These are phyloP conservation scores for Harrya chromipes DNA, from an alignment of 768 basidiomycete genomes.

Conservation along the genomic window DNA sequence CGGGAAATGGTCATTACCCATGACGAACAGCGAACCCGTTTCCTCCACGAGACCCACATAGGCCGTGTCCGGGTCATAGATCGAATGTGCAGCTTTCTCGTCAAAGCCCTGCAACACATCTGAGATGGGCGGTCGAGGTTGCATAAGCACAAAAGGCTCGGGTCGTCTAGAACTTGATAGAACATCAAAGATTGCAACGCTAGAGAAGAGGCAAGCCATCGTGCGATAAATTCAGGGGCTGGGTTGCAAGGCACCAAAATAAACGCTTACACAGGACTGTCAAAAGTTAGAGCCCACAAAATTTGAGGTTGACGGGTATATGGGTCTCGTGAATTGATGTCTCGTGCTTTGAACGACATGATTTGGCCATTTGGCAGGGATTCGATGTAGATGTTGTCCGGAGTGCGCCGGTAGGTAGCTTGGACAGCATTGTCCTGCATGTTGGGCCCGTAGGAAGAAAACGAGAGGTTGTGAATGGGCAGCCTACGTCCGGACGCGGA, in stretches of 20 bases:
- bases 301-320: slow-evolving; percentile 36
- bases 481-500: slow-evolving; percentile 34
- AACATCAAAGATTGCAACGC: slow-evolving; percentile 84
- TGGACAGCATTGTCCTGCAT: slow-evolving; percentile 78
- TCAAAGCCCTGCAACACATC: slow-evolving; percentile 61
- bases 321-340: slow-evolving; percentile 24
- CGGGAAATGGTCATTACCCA: slow-evolving; percentile 80
- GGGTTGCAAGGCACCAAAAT: background rate
- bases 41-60: slow-evolving; percentile 80
- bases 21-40: slow-evolving; percentile 74
- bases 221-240: slow-evolving; percentile 5
- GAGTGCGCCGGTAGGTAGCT: slow-evolving; percentile 67
- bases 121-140: slow-evolving; percentile 74
- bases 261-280: slow-evolving; percentile 61
- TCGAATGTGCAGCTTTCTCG: slow-evolving; percentile 34
- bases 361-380: slow-evolving; percentile 76
- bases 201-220: slow-evolving; percentile 23
- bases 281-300: slow-evolving; percentile 60
- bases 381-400: slow-evolving; percentile 80
- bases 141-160: slow-evolving; percentile 79
- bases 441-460: slow-evolving; percentile 92
- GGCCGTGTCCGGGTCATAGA: slow-evolving; percentile 52
- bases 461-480: slow-evolving; percentile 77
- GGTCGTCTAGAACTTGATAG: slow-evolving; percentile 44
- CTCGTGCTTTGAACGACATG: slow-evolving; percentile 61